Evolutionary conservation across 306 rosid species (phyloP).

Genomic region (Sesbania bispinosa): DNA sequence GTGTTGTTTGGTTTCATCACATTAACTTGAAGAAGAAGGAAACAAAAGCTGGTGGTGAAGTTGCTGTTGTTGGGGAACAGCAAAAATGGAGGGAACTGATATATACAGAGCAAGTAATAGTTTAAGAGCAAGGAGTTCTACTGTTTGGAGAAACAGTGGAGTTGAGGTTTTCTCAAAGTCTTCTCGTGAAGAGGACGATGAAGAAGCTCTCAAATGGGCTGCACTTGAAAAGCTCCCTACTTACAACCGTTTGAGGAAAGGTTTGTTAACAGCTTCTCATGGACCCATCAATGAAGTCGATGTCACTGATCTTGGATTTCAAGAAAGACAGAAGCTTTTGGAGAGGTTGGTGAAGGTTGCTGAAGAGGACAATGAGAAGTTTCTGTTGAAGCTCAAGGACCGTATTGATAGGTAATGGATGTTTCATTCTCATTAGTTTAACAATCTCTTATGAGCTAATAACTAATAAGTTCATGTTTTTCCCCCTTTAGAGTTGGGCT

Average conservation of each 20-base stretch:
- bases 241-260: slow-evolving; percentile 63
- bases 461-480: not conserved
- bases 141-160: slow-evolving; percentile 39
- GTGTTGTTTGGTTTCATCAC: not conserved
- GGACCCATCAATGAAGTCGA: slow-evolving; percentile 51
- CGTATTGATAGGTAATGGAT: slow-evolving; percentile 81
- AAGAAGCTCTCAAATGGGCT: slow-evolving; percentile 73
- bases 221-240: slow-evolving; percentile 74
- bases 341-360: slow-evolving; percentile 39
- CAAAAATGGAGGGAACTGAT: slow-evolving; percentile 43
- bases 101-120: slow-evolving; percentile 37
- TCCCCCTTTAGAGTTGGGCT: slow-evolving; percentile 53
- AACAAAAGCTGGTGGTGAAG: not conserved
- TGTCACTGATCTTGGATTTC: slow-evolving; percentile 42
- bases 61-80: not conserved
- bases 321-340: slow-evolving; percentile 37
- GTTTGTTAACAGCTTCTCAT: slow-evolving; percentile 43
- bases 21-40: not conserved
- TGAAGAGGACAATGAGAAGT: slow-evolving; percentile 47
- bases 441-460: not conserved
- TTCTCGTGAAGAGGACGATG: slow-evolving; percentile 45
- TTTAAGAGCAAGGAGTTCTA: slow-evolving; percentile 23
- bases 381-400: slow-evolving; percentile 51
- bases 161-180: slow-evolving; percentile 50
- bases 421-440: too few relatives aligned